Evolutionary conservation across 2,329 filamentous ascomycete genomes (phyloP).

Genomic region (Apiospora rasikravindrae): DNA sequence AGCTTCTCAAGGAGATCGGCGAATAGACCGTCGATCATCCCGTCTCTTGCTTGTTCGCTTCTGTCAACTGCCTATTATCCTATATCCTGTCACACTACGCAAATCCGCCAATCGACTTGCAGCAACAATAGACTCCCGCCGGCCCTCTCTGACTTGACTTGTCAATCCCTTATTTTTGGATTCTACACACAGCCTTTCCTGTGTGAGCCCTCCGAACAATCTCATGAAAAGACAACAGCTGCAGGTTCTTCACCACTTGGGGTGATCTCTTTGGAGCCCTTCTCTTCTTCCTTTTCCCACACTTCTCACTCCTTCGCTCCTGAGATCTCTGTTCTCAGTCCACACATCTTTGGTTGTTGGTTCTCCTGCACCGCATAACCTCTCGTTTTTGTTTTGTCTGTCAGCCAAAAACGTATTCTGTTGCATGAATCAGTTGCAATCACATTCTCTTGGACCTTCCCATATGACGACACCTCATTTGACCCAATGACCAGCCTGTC

Average conservation of each 20-base stretch:
- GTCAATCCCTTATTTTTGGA: constrained; percentile 2
- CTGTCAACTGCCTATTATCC: background rate
- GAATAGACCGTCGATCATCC: background rate
- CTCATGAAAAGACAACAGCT: constrained; percentile 2
- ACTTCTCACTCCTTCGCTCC: background rate
- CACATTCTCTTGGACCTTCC: constrained; percentile 15
- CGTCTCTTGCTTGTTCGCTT: background rate
- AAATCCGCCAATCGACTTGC: constrained; percentile 9
- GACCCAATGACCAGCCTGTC: background rate
- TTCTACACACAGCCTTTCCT: background rate
- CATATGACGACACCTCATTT: constrained; percentile 4
- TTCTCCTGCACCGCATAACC: background rate
- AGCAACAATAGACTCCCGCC: constrained; percentile 9
- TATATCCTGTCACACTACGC: constrained; percentile 2
- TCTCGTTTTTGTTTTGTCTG: constrained; percentile 4
- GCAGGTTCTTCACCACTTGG: background rate
- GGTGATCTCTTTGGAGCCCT: background rate
- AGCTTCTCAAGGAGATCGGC: background rate
- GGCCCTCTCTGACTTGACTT: background rate
- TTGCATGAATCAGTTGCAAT: background rate
- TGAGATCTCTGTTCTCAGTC: background rate
- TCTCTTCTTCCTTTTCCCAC: constrained; percentile 5
- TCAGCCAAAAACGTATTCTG: background rate
- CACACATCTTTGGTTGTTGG: constrained; percentile 4
- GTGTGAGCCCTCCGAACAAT: background rate